phyloP scores from a whole-genome alignment of 208 protist genomes.

The Angomonas ambiguus region DNA sequence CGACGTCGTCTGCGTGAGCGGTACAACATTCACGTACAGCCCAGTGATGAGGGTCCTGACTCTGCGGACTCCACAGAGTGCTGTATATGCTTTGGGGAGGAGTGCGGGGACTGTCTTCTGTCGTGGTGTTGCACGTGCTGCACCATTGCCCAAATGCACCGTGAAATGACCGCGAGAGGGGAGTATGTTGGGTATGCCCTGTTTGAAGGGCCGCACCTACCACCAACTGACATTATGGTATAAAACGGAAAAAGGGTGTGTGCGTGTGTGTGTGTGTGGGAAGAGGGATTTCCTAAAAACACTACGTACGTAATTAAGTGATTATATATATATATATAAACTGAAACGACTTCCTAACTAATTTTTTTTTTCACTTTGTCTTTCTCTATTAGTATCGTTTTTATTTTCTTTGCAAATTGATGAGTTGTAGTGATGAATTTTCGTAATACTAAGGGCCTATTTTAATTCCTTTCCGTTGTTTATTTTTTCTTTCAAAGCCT shows the following conservation, averaged over 20 bases:
- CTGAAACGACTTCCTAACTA: neutral
- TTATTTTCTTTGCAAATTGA: constrained; percentile 19
- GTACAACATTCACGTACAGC: constrained; percentile 6
- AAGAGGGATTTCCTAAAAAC: too few relatives aligned
- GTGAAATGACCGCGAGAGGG: neutral
- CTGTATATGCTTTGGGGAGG: neutral
- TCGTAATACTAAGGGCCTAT: neutral
- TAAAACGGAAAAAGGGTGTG: too few relatives aligned
- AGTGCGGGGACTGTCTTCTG: neutral
- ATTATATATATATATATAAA: too few relatives aligned
- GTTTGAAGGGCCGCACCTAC: neutral
- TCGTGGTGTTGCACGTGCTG: neutral
- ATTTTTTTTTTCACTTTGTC: constrained; percentile 1
- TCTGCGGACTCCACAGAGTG: too few relatives aligned
- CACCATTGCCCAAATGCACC: neutral
- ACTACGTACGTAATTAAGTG: too few relatives aligned
- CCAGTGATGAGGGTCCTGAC: too few relatives aligned
- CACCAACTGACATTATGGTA: neutral
- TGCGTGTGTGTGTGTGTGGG: too few relatives aligned
- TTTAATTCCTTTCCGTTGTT: constrained; percentile 6
- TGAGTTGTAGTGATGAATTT: neutral
- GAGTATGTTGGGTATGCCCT: neutral
- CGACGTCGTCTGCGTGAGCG: neutral
- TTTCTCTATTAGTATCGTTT: neutral
- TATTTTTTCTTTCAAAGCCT: neutral